Conservation (phyloP, 352 stramenopile species). For the Lagenidium sp. region DNA sequence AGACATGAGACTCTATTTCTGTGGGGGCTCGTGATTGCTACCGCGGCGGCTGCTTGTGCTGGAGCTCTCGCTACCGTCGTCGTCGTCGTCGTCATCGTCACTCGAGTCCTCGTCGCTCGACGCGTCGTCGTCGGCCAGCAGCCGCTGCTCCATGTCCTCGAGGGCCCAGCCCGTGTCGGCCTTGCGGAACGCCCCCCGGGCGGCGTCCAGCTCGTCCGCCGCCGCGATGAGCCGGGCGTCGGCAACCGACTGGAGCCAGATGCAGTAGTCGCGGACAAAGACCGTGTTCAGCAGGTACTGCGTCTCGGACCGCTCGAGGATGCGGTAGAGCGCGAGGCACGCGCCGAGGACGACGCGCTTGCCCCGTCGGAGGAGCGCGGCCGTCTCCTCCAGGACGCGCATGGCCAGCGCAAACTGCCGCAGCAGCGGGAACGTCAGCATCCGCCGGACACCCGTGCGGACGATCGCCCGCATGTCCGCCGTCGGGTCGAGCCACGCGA, state of each 20-base stretch:
- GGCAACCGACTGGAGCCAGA: conserved; percentile 69
- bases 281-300: conserved; percentile 96
- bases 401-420: conserved; percentile 86
- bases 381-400: conserved; percentile 77
- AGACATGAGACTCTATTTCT: too few species aligned
- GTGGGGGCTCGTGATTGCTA: not conserved
- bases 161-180: conserved; percentile 66
- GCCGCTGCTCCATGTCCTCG: conserved; percentile 56
- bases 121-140: conserved; percentile 26
- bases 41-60: not conserved
- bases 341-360: conserved; percentile 86
- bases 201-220: conserved; percentile 19
- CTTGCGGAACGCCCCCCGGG: conserved; percentile 44
- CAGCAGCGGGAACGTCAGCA: conserved; percentile 95
- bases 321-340: conserved; percentile 86
- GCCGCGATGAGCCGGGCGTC: conserved; percentile 36
- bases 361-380: conserved; percentile 75
- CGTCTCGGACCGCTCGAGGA: conserved; percentile 92
- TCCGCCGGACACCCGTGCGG: conserved; percentile 72
- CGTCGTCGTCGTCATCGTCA: conserved; percentile 1
- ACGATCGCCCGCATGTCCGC: conserved; percentile 55
- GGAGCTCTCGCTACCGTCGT: conserved; percentile 2
- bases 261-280: conserved; percentile 93
- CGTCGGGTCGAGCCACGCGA: conserved; percentile 92
- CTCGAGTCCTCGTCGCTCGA: conserved; percentile 16